These are phyloP conservation scores for Coleophoma cylindrospora DNA, from an alignment of 2,329 filamentous ascomycete species.

Conservation along the genomic window DNA sequence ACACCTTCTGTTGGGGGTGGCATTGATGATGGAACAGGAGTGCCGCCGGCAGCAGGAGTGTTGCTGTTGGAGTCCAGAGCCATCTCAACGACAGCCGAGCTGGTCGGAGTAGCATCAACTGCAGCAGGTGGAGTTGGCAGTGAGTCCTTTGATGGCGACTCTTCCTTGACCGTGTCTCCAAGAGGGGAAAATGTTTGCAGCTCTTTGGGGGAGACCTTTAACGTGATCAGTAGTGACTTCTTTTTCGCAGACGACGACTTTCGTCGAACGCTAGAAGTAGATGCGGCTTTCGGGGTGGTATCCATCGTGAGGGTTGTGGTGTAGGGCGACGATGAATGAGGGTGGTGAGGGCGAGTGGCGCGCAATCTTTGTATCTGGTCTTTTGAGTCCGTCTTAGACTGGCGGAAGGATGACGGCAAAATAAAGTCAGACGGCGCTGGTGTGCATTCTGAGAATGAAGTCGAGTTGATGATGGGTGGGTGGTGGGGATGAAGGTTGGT, in stretches of 20 bases:
- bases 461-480: too few relatives aligned
- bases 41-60: conserved; percentile 51
- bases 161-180: conserved; percentile 36
- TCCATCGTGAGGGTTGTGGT: conserved; percentile 17
- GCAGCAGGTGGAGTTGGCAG: conserved; percentile 29
- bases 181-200: conserved; percentile 44
- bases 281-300: conserved; percentile 14
- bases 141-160: conserved; percentile 33
- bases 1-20: conserved; percentile 53
- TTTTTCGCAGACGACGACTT: conserved; percentile 21
- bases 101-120: conserved; percentile 19
- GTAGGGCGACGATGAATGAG: conserved; percentile 1
- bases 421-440: background rate
- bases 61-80: conserved; percentile 55
- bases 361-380: background rate
- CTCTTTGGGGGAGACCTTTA: conserved; percentile 45
- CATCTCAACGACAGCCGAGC: conserved; percentile 44
- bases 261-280: conserved; percentile 13
- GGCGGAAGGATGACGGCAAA: background rate
- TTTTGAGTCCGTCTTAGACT: background rate
- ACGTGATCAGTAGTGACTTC: conserved; percentile 38
- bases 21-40: conserved; percentile 51
- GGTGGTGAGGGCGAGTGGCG: background rate
- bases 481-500: too few relatives aligned
- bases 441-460: background rate